Evolutionary conservation across 257 asterid genomes (phyloP), one percentile per base, ranked within the genome.

Genomic region (Nicotiana tabacum): DNA sequence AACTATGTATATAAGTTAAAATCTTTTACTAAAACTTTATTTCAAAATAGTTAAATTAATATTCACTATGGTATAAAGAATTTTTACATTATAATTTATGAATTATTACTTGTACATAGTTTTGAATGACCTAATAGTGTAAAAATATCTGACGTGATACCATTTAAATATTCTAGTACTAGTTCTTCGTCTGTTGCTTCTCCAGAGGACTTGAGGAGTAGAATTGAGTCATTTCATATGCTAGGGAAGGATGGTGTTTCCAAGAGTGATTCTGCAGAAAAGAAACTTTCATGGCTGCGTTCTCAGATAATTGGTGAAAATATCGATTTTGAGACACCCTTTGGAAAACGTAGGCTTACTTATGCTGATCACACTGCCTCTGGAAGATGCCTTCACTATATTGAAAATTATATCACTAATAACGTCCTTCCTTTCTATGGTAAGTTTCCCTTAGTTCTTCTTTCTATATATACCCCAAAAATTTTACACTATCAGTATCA

Each of bases 321-420:
- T 6, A 68, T 89, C 6, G 87, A 85, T 27, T 87, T 91, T 24
- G 79, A 87, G 62, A 78, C 94, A 17, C 92, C 94, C 0, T 91
- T 89, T 15, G 92, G 92, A 18, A 60, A 69, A 70, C 92, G 94
- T 53, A 88, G 62, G 86, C 88, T 89, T 58, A 88, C 90, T 11
- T 91, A 91, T 84, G 89, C 94, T 24, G 94, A 91, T 58, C 91
- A 91, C 86, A 91, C 94, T 56, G 94, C 94, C 77, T 86, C 94
- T 35, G 94, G 91, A 66, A 90, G 94, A 82, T 83, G 84, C 65
- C 91, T 91, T 66, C 88, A 51, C 53, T 87, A 55, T 81, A 77
- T 91, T 27, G 94, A 91, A 85, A 77, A 89, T 78, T 88, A 84
- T 53, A 89, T 89, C 29, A 15, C 80, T 0, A 35, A 85, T 57